Percentiles rank a stretch among this genome's conserved stretches.
These are phyloP conservation scores for Leishmania turanica DNA, from an alignment of 208 protist genomes.

Conservation along the genomic window DNA sequence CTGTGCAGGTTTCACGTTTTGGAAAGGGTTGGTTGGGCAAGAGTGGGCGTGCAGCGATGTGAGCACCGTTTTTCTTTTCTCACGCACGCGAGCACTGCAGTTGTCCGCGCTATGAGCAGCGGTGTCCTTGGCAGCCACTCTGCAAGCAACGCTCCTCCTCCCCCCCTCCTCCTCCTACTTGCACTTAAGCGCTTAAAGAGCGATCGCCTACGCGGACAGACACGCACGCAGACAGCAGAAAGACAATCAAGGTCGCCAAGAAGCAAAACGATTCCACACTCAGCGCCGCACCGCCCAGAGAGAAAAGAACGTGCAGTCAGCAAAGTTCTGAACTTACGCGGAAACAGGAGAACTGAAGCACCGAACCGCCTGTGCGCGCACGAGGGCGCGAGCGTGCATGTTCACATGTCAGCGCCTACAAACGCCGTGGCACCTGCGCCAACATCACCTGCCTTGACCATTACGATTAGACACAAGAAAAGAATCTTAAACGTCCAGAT, in stretches of 20 bases:
- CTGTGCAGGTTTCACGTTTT: not conserved
- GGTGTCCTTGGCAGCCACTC: not conserved
- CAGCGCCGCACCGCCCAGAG: not conserved
- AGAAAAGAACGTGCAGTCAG: not conserved
- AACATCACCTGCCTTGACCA: not conserved
- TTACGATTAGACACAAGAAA: constrained; percentile 1
- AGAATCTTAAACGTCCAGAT: constrained; percentile 1
- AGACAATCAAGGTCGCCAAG: not conserved
- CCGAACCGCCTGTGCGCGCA: not conserved
- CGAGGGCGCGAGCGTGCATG: not conserved
- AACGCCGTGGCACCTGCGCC: not conserved
- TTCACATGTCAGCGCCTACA: not conserved
- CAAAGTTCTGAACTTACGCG: not conserved
- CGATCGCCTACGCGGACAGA: not conserved
- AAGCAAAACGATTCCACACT: not conserved
- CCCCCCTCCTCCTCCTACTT: not conserved
- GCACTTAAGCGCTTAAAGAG: not conserved
- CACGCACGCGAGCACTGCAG: not conserved
- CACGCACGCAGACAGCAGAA: constrained; percentile 3
- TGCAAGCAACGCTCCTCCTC: not conserved
- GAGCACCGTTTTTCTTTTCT: not conserved
- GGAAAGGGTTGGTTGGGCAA: no score
- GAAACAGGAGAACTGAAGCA: not conserved
- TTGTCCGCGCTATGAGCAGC: not conserved
- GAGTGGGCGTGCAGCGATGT: not conserved